Conservation (phyloP, 2,329 filamentous ascomycete species). For the Aspergillus novofumigatus region DNA sequence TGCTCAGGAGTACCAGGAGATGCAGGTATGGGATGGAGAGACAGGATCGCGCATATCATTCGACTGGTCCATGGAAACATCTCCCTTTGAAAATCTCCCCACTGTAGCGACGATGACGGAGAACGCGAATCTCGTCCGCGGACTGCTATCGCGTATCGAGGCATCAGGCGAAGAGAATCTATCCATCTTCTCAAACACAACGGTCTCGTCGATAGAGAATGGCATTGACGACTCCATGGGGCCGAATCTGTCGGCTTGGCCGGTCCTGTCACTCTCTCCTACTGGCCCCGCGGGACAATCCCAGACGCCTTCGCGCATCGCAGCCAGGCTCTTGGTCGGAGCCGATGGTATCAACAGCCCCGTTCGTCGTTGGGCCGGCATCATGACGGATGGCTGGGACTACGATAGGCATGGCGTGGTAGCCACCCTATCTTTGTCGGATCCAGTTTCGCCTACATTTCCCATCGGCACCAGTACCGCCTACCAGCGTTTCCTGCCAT, state of each 20-base stretch:
- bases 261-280: slow-evolving; percentile 69
- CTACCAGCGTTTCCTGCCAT: slow-evolving; percentile 92
- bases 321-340: slow-evolving; percentile 80
- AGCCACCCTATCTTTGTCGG: slow-evolving; percentile 72
- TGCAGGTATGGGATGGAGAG: slow-evolving; percentile 98
- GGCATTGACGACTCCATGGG: slow-evolving; percentile 64
- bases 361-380: slow-evolving; percentile 82
- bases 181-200: slow-evolving; percentile 69
- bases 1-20: slow-evolving; percentile 84
- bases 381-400: slow-evolving; percentile 85
- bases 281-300: slow-evolving; percentile 29
- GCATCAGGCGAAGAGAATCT: slow-evolving; percentile 59
- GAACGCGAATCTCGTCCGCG: slow-evolving; percentile 82
- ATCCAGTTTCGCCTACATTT: slow-evolving; percentile 25
- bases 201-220: slow-evolving; percentile 73
- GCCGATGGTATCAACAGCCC: slow-evolving; percentile 95
- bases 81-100: slow-evolving; percentile 45
- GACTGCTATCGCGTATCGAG: slow-evolving; percentile 66
- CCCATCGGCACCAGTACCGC: slow-evolving; percentile 61
- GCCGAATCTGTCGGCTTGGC: slow-evolving; percentile 80
- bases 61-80: slow-evolving; percentile 59
- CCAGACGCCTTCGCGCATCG: slow-evolving; percentile 52
- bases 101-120: slow-evolving; percentile 96
- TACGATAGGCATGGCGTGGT: slow-evolving; percentile 88
- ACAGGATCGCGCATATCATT: slow-evolving; percentile 85